Conservation (phyloP, 768 basidiomycete genomes). For the Lactarius tabidus region DNA sequence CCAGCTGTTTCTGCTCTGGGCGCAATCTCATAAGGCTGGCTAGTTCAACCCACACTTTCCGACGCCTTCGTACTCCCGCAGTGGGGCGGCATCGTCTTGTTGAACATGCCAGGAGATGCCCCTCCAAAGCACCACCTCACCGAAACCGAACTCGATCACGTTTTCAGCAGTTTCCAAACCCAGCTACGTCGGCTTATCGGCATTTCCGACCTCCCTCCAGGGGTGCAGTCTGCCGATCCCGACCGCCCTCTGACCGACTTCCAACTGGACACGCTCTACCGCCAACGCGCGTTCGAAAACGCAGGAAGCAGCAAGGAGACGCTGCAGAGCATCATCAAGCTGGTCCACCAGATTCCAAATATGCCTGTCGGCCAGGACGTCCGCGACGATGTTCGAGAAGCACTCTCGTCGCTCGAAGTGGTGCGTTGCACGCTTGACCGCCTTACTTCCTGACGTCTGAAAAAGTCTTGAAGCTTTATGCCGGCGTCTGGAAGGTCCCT, state of each 20-base stretch:
- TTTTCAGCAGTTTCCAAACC: slow-evolving; percentile 60
- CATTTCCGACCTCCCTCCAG: slow-evolving; percentile 56
- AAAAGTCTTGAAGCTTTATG: slow-evolving; percentile 37
- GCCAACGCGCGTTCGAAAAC: slow-evolving; percentile 68
- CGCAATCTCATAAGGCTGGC: slow-evolving; percentile 2
- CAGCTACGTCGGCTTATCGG: slow-evolving; percentile 84
- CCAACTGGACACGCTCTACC: slow-evolving; percentile 78
- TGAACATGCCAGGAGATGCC: slow-evolving; percentile 48
- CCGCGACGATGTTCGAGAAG: slow-evolving; percentile 60
- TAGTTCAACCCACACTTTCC: slow-evolving; percentile 48
- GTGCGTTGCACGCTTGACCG: slow-evolving; percentile 40
- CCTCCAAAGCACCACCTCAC: slow-evolving; percentile 38
- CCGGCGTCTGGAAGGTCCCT: slow-evolving; percentile 38
- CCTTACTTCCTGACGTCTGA: background rate
- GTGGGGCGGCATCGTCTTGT: slow-evolving; percentile 85
- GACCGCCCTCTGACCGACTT: slow-evolving; percentile 51
- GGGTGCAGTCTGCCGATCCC: slow-evolving; percentile 34
- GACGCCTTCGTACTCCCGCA: slow-evolving; percentile 87
- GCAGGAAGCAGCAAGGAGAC: slow-evolving; percentile 65
- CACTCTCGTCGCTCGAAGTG: slow-evolving; percentile 68
- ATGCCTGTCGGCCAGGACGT: slow-evolving; percentile 90
- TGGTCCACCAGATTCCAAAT: slow-evolving; percentile 81
- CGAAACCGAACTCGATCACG: slow-evolving; percentile 41
- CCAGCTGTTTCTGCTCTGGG: background rate
- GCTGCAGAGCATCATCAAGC: slow-evolving; percentile 72